A percentile compares a stretch with the other conserved stretches of the same genome.
These are phyloP conservation scores for Pyrenochaeta sp. DNA, from an alignment of 2,329 filamentous ascomycete genomes.

Conservation along the genomic window DNA sequence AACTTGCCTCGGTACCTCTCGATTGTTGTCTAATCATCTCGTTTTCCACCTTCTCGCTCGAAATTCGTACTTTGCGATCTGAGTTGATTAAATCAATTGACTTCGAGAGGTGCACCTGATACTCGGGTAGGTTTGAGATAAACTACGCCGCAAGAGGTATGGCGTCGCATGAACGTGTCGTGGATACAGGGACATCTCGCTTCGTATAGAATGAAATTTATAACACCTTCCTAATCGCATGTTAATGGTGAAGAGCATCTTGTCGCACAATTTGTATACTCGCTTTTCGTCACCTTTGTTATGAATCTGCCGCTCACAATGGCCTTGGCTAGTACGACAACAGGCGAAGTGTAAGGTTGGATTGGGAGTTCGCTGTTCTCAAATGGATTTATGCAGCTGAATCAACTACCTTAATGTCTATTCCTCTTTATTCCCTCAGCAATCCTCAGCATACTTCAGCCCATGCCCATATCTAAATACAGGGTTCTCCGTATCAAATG, in stretches of 20 bases:
- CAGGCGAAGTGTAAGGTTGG: no score
- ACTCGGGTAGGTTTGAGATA: no score
- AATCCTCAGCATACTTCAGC: constrained; percentile 37
- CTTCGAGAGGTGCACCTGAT: neutral
- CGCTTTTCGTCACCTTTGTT: neutral
- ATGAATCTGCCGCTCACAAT: neutral
- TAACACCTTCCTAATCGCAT: no score
- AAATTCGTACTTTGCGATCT: neutral
- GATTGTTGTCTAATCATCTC: neutral
- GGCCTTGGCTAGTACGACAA: no score
- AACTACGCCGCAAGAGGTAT: neutral
- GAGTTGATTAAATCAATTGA: no score
- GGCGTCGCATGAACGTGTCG: neutral
- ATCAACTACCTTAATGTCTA: no score
- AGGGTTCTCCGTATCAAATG: constrained; percentile 50
- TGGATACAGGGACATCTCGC: neutral
- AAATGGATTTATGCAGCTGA: no score
- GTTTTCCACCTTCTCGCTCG: neutral
- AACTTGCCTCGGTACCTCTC: neutral
- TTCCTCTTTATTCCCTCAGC: neutral
- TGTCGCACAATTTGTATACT: no score
- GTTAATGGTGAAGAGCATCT: no score
- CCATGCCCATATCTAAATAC: constrained; percentile 48
- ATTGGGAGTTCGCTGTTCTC: no score
- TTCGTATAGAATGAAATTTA: neutral